These are phyloP conservation scores for Vigna reflexopilosa DNA, from an alignment of 306 rosid species.

Conservation along the genomic window DNA sequence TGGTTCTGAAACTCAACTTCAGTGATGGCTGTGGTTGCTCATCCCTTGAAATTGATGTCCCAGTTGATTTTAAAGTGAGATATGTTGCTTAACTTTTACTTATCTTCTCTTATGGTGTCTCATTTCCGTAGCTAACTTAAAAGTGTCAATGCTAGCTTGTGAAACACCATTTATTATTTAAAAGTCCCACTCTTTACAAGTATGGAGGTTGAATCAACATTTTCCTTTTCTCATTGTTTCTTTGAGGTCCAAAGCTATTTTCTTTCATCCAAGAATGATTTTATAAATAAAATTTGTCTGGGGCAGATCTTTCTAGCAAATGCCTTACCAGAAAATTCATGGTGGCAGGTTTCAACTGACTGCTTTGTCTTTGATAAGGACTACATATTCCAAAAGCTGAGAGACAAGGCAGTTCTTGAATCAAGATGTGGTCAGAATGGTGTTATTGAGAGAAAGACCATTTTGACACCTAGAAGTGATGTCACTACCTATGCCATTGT, in stretches of 20 bases:
- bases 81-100: slow-evolving; percentile 15
- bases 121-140: slow-evolving; percentile 24
- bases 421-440: slow-evolving; percentile 79
- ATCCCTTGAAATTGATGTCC: slow-evolving; percentile 66
- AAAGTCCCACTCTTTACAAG: not conserved
- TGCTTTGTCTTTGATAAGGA: slow-evolving; percentile 69
- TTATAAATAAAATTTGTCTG: slow-evolving; percentile 4
- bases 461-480: slow-evolving; percentile 63
- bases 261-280: not conserved
- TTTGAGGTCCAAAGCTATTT: slow-evolving; percentile 11
- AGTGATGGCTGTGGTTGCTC: slow-evolving; percentile 88
- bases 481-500: slow-evolving; percentile 70
- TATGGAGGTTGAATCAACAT: not conserved
- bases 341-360: slow-evolving; percentile 69
- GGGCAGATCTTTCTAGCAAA: slow-evolving; percentile 6
- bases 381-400: slow-evolving; percentile 69
- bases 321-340: not conserved
- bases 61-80: slow-evolving; percentile 83
- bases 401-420: slow-evolving; percentile 69
- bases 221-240: not conserved
- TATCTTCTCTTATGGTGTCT: slow-evolving; percentile 28
- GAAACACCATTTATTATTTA: slow-evolving; percentile 14
- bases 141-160: slow-evolving; percentile 9
- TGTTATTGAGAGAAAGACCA: slow-evolving; percentile 66
- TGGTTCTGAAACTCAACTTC: slow-evolving; percentile 84